Conservation (phyloP, 768 basidiomycete species). For the Mycena albidolilacea region DNA sequence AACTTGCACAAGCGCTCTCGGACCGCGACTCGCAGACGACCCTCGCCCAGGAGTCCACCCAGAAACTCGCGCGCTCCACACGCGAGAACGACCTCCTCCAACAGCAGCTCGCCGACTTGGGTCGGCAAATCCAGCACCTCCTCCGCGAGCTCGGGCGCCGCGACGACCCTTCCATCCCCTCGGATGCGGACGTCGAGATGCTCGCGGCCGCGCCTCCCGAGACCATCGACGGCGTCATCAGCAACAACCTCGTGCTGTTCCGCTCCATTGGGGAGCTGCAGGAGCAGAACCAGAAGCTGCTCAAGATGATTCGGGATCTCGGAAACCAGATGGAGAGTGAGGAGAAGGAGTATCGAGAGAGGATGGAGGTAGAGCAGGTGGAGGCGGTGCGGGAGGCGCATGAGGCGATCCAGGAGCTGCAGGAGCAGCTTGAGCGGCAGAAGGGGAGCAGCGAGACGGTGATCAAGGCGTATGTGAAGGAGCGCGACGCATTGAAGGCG, state of each 20-base stretch:
- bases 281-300: slow-evolving; percentile 90
- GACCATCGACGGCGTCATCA: slow-evolving; percentile 86
- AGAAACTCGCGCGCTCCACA: slow-evolving; percentile 71
- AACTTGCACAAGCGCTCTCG: slow-evolving; percentile 80
- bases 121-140: slow-evolving; percentile 86
- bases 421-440: slow-evolving; percentile 83
- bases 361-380: slow-evolving; percentile 80
- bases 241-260: slow-evolving; percentile 91
- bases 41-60: slow-evolving; percentile 70
- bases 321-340: slow-evolving; percentile 89
- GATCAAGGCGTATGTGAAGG: slow-evolving; percentile 87
- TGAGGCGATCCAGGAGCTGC: slow-evolving; percentile 85
- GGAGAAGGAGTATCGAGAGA: slow-evolving; percentile 81
- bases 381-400: slow-evolving; percentile 92
- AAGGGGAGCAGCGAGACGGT: slow-evolving; percentile 78
- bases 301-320: slow-evolving; percentile 87
- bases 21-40: slow-evolving; percentile 80
- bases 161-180: slow-evolving; percentile 86
- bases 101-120: slow-evolving; percentile 86
- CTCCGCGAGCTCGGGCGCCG: slow-evolving; percentile 85
- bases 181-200: slow-evolving; percentile 72
- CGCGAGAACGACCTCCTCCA: slow-evolving; percentile 79
- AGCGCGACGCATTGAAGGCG: slow-evolving; percentile 86
- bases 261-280: slow-evolving; percentile 85
- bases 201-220: slow-evolving; percentile 58